Evolutionary conservation across 305 asterid genomes (phyloP).

Genomic region (Andrographis paniculata): DNA sequence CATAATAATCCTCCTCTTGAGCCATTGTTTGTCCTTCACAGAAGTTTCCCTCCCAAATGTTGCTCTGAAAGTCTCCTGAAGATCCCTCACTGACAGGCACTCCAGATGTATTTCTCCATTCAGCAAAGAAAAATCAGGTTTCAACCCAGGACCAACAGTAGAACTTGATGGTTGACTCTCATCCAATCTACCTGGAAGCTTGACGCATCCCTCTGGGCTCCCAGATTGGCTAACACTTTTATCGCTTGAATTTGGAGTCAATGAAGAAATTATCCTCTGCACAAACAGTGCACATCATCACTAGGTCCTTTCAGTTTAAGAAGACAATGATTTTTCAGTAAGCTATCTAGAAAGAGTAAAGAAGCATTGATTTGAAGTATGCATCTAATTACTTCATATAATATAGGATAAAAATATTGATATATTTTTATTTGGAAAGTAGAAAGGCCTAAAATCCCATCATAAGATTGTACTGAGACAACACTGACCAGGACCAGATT

Average conservation of each 20-base stretch:
- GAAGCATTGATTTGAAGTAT: conserved; percentile 2
- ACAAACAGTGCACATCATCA: conserved; percentile 15
- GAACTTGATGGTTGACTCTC: conserved; percentile 37
- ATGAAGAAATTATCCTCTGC: conserved; percentile 34
- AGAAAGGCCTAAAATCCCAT: neutral
- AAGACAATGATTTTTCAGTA: neutral
- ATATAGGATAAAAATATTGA: conserved; percentile 1
- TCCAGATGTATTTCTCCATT: conserved; percentile 84
- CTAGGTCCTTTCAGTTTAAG: neutral
- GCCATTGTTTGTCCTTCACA: conserved; percentile 96
- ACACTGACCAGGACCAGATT: conserved; percentile 12
- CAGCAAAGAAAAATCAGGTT: conserved; percentile 79
- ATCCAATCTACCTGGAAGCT: conserved; percentile 27
- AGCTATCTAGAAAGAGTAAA: too few species aligned
- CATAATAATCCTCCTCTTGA: conserved; percentile 89
- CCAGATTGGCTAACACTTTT: conserved; percentile 25
- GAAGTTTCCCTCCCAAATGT: conserved; percentile 93
- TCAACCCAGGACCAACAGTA: conserved; percentile 29
- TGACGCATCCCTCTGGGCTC: conserved; percentile 29
- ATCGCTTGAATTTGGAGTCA: conserved; percentile 26
- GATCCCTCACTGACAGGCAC: conserved; percentile 69
- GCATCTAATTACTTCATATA: neutral
- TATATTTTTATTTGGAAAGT: neutral
- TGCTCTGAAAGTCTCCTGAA: conserved; percentile 87
- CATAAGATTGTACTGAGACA: neutral